Evolutionary conservation across 352 stramenopile genomes (phyloP).

Genomic region (Globisporangium nodosum): DNA sequence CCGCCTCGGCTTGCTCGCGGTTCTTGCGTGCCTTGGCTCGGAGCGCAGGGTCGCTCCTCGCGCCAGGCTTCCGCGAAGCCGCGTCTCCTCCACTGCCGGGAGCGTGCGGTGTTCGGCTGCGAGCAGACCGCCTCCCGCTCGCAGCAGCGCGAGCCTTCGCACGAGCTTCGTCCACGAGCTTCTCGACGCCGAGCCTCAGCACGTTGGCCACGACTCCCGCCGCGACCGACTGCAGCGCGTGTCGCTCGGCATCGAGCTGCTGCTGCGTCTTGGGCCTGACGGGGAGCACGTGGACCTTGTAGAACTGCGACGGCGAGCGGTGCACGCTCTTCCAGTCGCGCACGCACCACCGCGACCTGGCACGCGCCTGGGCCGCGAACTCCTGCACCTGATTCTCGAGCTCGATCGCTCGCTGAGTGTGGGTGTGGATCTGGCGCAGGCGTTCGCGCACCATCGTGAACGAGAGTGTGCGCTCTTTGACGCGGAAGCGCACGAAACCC

Average conservation of each 20-base stretch:
- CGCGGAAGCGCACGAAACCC: constrained; percentile 42
- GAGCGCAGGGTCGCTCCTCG: background rate
- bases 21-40: constrained; percentile 16
- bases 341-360: constrained; percentile 57
- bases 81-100: background rate
- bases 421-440: constrained; percentile 31
- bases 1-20: constrained; percentile 27
- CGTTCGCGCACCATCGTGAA: constrained; percentile 16
- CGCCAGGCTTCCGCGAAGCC: background rate
- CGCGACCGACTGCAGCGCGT: constrained; percentile 19
- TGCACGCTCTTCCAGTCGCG: constrained; percentile 40
- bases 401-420: constrained; percentile 18
- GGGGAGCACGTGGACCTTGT: constrained; percentile 45
- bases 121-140: constrained; percentile 4
- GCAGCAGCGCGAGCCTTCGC: background rate
- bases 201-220: constrained; percentile 25
- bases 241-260: constrained; percentile 32
- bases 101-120: background rate
- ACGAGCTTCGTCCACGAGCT: constrained; percentile 19
- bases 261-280: constrained; percentile 31
- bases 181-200: constrained; percentile 28
- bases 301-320: constrained; percentile 38
- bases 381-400: constrained; percentile 37
- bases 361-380: constrained; percentile 37
- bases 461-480: constrained; percentile 42